Evolutionary conservation across 495 filamentous ascomycete genomes (phyloP), one percentile per base, ranked within the genome.

Genomic region (Aspergillus carlsbadensis): DNA sequence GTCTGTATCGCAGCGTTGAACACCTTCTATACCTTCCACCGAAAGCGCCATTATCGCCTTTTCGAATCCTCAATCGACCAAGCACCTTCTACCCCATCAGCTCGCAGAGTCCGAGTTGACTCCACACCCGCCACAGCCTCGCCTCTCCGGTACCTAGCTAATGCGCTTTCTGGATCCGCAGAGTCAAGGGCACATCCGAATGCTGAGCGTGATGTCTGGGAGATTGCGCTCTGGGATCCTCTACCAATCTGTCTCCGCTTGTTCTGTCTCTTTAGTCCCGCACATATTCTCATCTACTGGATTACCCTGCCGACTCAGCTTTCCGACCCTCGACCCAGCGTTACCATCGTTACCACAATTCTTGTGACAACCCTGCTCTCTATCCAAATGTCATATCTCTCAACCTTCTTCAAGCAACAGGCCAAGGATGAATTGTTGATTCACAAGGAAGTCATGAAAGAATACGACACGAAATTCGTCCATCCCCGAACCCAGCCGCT

Each of bases 401-500:
- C 85, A 31, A 74, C 76, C 1, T 82, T 76, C 18, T 96, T 91
- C 70, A 81, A 81, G 5, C 92, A 92, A 65, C 92, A 98, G 63
- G 80, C 83, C 40, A 96, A 92, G 65, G 94, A 98, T 69, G 80
- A 82, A 1, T 79, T 84, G 0, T 73, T 98, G 24, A 88, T 98
- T 48, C 88, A 94, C 48, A 92, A 88, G 59, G 90, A 96, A 69
- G 92, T 98, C 6, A 73, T 97, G 74, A 85, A 91, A 66, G 94
- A 98, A 73, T 98, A 98, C 71, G 90, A 98, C 70, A 88, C 84
- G 44, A 98, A 98, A 78, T 96, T 84, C 58, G 94, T 98, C 2
- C 90, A 95, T 66, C 94, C 95, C 10, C 79, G 86, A n/a, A 82
- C 95, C 8, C 87, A 93, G 55, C 86, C 83, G 10, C 78, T 87